phyloP scores from a whole-genome alignment of 805 yeast species.

The Kluyveromyces wickerhamii region DNA sequence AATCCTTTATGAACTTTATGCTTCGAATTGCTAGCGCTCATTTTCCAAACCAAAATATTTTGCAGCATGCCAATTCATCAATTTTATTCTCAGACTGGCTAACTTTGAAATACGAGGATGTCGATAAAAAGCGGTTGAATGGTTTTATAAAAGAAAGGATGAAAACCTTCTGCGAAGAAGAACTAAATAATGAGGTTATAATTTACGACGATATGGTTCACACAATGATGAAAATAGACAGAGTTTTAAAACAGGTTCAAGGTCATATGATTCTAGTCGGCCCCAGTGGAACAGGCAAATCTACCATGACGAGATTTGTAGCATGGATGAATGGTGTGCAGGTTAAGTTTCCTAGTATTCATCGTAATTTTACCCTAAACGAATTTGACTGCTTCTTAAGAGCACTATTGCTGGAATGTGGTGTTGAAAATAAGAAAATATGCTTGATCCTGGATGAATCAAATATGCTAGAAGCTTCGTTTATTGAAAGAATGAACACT shows the following conservation, averaged over 20 bases:
- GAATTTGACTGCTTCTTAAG: conserved; percentile 67
- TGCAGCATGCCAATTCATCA: conserved; percentile 37
- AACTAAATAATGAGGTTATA: conserved; percentile 49
- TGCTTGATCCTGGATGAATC: conserved; percentile 81
- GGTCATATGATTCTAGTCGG: conserved; percentile 89
- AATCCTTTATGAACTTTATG: conserved; percentile 40
- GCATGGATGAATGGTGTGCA: conserved; percentile 84
- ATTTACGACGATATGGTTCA: conserved; percentile 65
- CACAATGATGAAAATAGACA: conserved; percentile 68
- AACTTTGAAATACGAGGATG: conserved; percentile 52
- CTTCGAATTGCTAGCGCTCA: conserved; percentile 25
- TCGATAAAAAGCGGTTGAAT: conserved; percentile 38
- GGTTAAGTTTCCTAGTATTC: conserved; percentile 50
- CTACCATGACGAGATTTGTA: conserved; percentile 69
- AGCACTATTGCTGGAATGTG: conserved; percentile 41
- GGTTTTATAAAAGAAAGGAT: conserved; percentile 57
- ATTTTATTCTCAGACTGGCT: conserved; percentile 72
- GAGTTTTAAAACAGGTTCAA: conserved; percentile 76
- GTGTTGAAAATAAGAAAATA: conserved; percentile 48
- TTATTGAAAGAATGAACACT: conserved; percentile 87
- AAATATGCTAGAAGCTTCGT: conserved; percentile 63
- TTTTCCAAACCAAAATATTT: conserved; percentile 42
- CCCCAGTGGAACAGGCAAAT: conserved; percentile 72
- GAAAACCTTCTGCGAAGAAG: conserved; percentile 71
- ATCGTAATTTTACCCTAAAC: conserved; percentile 41